Evolutionary conservation across 768 basidiomycete species (phyloP), one percentile per base, ranked within the genome.

Genomic region (Boletus bicolor): DNA sequence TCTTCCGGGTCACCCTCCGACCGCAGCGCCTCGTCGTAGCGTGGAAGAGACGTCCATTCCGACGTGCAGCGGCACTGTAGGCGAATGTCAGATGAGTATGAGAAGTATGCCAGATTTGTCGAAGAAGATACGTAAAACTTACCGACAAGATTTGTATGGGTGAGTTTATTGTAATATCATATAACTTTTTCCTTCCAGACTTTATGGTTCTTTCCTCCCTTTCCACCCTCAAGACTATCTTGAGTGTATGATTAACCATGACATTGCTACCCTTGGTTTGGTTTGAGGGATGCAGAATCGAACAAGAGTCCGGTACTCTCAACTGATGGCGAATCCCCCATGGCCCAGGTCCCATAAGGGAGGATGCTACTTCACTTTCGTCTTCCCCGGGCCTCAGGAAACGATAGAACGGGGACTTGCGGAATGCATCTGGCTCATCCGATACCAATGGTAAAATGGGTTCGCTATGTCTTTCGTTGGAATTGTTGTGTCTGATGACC

Each of bases 91-190:
- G 6, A 28, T 53, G 21, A 42, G 30, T 19, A 45, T 30, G 49
- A 52, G 41, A 41, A 44, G 7, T 3, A 49, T 12, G n/a, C 11
- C 19, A 28, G 14, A 53, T 42, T 6, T 17, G 36, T 42, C 10
- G 36, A 48, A 48, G 21, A 26, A 9, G 35, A 51, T 26, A 49
- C 3, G 7, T 11, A 15, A 35, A 12, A 77, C 88, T 75, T 58
- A 92, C 91, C 17, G 94, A 94, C 50, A 97, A 82, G 47, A 98
- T 84, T 53, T 91, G 86, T 37, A 97, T 79, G 0, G 93, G 93
- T 0, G 85, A 85, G 68, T 93, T 87, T 56, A 95, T 82, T 30
- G 89, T 83, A 61, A 95, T 91, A 68, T 94, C 94, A 69, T 88
- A 93, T 64, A 91, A 70, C 73, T 91, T 96, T 60, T 83, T 79